Evolutionary conservation across 1,139 yeast species (phyloP).

Genomic region (Yamadazyma taylorii): DNA sequence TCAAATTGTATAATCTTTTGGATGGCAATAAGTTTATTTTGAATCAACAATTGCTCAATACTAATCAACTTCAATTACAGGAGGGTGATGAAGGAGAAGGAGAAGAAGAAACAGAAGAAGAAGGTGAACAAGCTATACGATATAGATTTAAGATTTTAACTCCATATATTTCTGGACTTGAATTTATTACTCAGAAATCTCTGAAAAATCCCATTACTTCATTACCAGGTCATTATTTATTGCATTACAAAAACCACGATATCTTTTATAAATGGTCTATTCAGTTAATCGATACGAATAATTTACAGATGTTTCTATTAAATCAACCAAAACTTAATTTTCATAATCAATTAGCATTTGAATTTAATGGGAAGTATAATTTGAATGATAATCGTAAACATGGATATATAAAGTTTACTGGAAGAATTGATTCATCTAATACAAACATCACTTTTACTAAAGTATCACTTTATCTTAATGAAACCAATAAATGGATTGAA

Average conservation of each 20-base stretch:
- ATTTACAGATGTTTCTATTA: conserved; percentile 9
- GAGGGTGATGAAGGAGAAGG: no score
- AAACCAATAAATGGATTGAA: conserved; percentile 10
- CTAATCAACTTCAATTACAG: conserved; percentile 8
- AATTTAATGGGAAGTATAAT: conserved; percentile 12
- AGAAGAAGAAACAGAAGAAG: no score
- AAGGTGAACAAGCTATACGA: no score
- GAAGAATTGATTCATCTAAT: conserved; percentile 12
- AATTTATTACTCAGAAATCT: conserved; percentile 2
- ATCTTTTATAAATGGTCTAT: conserved; percentile 14
- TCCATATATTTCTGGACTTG: conserved; percentile 15
- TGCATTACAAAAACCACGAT: conserved; percentile 5
- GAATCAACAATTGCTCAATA: conserved; percentile 11
- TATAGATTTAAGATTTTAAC: conserved; percentile 12
- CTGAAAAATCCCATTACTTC: no score
- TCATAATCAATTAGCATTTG: conserved; percentile 8
- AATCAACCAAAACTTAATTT: conserved; percentile 15
- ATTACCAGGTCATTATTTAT: not conserved
- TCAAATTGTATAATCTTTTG: conserved; percentile 11
- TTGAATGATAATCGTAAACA: conserved; percentile 5
- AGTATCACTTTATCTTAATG: conserved; percentile 5
- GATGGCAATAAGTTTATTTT: conserved; percentile 11
- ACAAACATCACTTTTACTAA: conserved; percentile 15
- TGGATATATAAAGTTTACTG: conserved; percentile 14
- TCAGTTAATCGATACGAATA: conserved; percentile 12